These are phyloP conservation scores for Trifolium subterraneum DNA, from an alignment of 306 rosid species.

Conservation along the genomic window DNA sequence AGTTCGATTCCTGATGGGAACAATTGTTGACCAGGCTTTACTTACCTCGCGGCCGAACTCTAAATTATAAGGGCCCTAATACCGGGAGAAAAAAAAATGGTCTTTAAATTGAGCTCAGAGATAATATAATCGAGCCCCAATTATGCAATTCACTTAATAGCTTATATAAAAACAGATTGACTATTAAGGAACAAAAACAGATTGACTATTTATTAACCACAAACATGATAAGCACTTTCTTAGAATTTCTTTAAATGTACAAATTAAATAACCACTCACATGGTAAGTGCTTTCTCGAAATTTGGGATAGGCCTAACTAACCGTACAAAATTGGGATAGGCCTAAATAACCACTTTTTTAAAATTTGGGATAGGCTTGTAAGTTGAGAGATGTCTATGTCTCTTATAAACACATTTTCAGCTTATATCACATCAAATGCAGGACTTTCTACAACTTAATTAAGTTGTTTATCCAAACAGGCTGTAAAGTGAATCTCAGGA, in stretches of 20 bases:
- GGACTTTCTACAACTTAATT: background rate
- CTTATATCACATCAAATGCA: background rate
- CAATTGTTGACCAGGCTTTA: too few relatives aligned
- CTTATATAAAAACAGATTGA: background rate
- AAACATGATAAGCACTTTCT: background rate
- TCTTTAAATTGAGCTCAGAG: too few relatives aligned
- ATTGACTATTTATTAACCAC: background rate
- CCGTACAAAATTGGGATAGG: background rate
- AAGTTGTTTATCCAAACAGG: background rate
- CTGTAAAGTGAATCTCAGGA: slow-evolving; percentile 8
- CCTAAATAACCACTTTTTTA: background rate
- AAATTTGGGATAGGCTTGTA: background rate
- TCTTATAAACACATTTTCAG: background rate
- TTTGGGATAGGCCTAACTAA: background rate
- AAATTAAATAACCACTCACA: background rate
- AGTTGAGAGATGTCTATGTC: background rate
- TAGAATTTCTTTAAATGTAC: background rate
- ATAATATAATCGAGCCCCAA: too few relatives aligned
- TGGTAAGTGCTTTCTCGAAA: background rate
- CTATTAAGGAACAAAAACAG: background rate
- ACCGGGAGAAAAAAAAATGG: too few relatives aligned
- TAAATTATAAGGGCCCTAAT: too few relatives aligned
- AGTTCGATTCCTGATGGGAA: too few relatives aligned
- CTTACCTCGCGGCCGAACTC: too few relatives aligned
- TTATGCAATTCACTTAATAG: background rate